Percentiles rank a stretch among this genome's conserved stretches.
Evolutionary conservation across 2,329 filamentous ascomycete species (phyloP).

Genomic region (Paracoccidioides lutzii): DNA sequence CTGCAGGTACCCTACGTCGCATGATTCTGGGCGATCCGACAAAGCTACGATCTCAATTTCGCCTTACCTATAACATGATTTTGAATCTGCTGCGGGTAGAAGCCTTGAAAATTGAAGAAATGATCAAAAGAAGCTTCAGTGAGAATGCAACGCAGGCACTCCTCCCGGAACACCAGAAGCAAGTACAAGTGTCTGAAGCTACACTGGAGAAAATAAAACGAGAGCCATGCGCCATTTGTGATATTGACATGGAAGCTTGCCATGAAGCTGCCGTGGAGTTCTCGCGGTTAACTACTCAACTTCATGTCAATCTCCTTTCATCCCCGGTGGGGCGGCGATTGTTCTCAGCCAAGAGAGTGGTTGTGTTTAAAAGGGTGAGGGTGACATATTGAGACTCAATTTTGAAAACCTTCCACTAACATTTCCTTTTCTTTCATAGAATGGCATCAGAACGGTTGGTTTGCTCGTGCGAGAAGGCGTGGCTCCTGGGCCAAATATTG

Average conservation of each 20-base stretch:
- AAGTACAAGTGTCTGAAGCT: constrained; percentile 81
- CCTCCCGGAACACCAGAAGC: constrained; percentile 88
- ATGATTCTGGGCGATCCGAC: constrained; percentile 96
- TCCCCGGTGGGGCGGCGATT: constrained; percentile 73
- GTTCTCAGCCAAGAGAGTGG: constrained; percentile 60
- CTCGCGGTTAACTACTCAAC: constrained; percentile 62
- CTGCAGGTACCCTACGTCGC: constrained; percentile 65
- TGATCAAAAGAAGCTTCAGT: constrained; percentile 99
- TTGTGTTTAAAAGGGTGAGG: constrained; percentile 60
- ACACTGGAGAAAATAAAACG: constrained; percentile 83
- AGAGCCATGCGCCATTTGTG: constrained; percentile 69
- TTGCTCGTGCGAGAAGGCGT: constrained; percentile 67
- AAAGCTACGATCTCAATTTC: constrained; percentile 89
- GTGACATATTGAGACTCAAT: constrained; percentile 12
- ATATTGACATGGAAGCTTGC: constrained; percentile 63
- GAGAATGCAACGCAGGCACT: constrained; percentile 94
- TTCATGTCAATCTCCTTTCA: constrained; percentile 63
- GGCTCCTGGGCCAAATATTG: constrained; percentile 52
- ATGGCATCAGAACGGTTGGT: constrained; percentile 70
- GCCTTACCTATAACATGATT: constrained; percentile 99
- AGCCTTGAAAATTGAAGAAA: constrained; percentile 95
- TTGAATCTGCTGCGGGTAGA: constrained; percentile 89
- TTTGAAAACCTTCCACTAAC: background rate
- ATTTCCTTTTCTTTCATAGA: constrained; percentile 30
- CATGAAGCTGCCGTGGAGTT: constrained; percentile 73